Evolutionary conservation across 805 yeast species (phyloP).

Genomic region (Kazachstania martiniae): DNA sequence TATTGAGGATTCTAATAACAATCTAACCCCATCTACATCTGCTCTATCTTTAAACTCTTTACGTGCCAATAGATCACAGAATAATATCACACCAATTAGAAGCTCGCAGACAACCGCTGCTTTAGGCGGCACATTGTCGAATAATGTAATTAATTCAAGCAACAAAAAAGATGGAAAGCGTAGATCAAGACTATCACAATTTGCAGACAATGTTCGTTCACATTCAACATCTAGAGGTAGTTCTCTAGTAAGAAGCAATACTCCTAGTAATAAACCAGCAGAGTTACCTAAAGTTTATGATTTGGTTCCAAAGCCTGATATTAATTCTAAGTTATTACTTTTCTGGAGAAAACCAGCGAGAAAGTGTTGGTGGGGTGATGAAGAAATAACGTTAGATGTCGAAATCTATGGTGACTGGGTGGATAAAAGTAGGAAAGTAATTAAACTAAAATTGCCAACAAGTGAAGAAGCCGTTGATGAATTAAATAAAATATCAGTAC

Average conservation of each 20-base stretch:
- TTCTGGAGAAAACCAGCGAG: constrained; percentile 98
- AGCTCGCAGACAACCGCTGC: constrained; percentile 1
- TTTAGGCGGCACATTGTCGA: constrained; percentile 15
- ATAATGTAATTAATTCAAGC: background rate
- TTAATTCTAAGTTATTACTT: constrained; percentile 56
- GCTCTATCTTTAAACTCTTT: constrained; percentile 6
- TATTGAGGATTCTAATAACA: background rate
- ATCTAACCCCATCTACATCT: constrained; percentile 9
- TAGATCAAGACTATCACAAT: constrained; percentile 46
- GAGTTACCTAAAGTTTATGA: constrained; percentile 23
- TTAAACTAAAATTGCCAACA: constrained; percentile 10
- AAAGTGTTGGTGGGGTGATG: constrained; percentile 95
- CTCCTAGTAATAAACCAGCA: constrained; percentile 25
- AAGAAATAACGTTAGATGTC: constrained; percentile 36
- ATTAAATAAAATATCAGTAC: constrained; percentile 22
- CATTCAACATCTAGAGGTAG: constrained; percentile 43
- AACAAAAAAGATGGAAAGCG: constrained; percentile 21
- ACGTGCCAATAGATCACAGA: constrained; percentile 22
- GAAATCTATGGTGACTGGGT: constrained; percentile 23
- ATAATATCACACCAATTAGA: constrained; percentile 3
- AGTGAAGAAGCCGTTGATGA: constrained; percentile 6
- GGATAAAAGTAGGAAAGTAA: constrained; percentile 5
- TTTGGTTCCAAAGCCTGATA: constrained; percentile 26
- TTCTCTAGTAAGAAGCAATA: constrained; percentile 31
- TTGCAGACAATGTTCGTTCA: constrained; percentile 51